Percentiles rank a stretch among this genome's conserved stretches.
phyloP scores from a whole-genome alignment of 2,329 filamentous ascomycete species.

The Neodidymelliopsis sp. region DNA sequence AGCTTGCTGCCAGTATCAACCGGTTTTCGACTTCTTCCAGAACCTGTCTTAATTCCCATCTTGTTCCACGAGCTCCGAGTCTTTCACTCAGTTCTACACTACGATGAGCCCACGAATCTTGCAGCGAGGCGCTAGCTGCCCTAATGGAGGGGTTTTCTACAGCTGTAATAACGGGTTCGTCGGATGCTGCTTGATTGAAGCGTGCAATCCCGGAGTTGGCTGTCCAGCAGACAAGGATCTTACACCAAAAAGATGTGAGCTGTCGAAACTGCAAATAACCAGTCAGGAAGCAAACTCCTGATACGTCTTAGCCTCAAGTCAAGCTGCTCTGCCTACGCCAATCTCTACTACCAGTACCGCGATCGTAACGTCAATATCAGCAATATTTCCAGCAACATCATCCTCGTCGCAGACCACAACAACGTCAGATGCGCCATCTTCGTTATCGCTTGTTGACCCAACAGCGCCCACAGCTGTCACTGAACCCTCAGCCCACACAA shows the following conservation, averaged over 20 bases:
- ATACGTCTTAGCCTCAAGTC: neutral
- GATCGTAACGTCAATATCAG: neutral
- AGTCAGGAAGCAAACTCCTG: no score
- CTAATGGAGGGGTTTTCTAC: conserved; percentile 30
- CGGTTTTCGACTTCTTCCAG: neutral
- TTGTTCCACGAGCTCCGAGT: no score
- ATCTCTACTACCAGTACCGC: neutral
- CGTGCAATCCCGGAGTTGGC: conserved; percentile 26
- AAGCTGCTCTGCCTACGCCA: neutral
- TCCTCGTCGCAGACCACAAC: neutral
- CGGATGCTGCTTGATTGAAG: conserved; percentile 38
- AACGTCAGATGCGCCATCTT: neutral
- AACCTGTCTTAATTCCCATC: no score
- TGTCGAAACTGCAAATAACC: neutral
- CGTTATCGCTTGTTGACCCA: neutral
- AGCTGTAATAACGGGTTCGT: conserved; percentile 26
- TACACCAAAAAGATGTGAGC: conserved; percentile 30
- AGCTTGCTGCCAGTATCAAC: neutral
- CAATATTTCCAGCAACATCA: neutral
- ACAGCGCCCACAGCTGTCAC: conserved; percentile 8
- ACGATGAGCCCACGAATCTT: conserved; percentile 23
- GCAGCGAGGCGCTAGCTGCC: conserved; percentile 23
- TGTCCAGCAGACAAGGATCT: conserved; percentile 32
- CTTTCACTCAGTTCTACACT: no score
- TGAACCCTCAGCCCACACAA: conserved; percentile 1